Evolutionary conservation across 495 filamentous ascomycete genomes (phyloP).

Genomic region (Talaromyces wortmannii): DNA sequence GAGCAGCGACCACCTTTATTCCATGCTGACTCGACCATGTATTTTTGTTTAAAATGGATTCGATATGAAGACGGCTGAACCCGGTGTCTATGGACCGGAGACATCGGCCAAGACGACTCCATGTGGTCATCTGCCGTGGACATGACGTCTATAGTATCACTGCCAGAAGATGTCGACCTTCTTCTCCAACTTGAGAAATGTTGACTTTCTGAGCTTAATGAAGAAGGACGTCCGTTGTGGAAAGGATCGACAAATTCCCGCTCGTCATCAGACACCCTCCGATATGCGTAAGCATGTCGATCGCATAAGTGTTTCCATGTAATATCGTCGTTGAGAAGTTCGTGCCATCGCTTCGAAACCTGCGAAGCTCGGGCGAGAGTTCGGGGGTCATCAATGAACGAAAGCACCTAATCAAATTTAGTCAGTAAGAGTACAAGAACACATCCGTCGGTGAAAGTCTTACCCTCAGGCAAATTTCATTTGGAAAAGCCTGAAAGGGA

Average conservation of each 20-base stretch:
- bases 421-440: neutral
- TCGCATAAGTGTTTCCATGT: slow-evolving; percentile 97
- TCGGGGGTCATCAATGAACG: slow-evolving; percentile 90
- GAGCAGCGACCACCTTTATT: slow-evolving; percentile 76
- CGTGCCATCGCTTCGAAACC: slow-evolving; percentile 88
- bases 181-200: neutral
- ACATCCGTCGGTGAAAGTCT: slow-evolving; percentile 11
- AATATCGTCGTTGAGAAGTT: slow-evolving; percentile 88
- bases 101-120: slow-evolving; percentile 16
- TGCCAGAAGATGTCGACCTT: slow-evolving; percentile 1
- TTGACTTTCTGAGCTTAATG: neutral
- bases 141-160: slow-evolving; percentile 3
- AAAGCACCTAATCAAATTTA: slow-evolving; percentile 57
- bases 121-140: slow-evolving; percentile 4
- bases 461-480: slow-evolving; percentile 87
- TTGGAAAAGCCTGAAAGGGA: slow-evolving; percentile 81
- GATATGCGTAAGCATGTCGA: slow-evolving; percentile 72
- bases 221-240: slow-evolving; percentile 7
- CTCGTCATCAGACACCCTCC: slow-evolving; percentile 44
- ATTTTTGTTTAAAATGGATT: slow-evolving; percentile 94
- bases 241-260: slow-evolving; percentile 29
- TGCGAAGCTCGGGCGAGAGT: slow-evolving; percentile 88
- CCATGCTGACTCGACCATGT: slow-evolving; percentile 96
- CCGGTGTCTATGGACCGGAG: slow-evolving; percentile 25
- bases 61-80: slow-evolving; percentile 65